A percentile compares a stretch with the other conserved stretches of the same genome.
Evolutionary conservation across 371 early-diverging fungal species (phyloP).

Genomic region (Syncephalis plumigaleata): DNA sequence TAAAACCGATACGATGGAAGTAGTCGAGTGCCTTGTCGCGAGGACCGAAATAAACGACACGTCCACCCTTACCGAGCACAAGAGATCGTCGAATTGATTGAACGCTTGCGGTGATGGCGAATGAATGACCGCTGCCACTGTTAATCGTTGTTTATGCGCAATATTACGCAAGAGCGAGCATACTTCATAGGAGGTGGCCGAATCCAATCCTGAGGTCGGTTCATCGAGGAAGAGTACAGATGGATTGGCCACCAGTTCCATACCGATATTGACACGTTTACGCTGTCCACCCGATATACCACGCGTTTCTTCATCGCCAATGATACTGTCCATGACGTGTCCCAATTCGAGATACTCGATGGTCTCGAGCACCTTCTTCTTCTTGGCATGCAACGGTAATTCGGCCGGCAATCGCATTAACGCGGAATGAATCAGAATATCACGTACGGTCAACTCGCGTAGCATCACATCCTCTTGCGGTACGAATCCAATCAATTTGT

Average conservation of each 20-base stretch:
- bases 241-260: slow-evolving; percentile 72
- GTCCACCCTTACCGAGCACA: slow-evolving; percentile 47
- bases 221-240: slow-evolving; percentile 87
- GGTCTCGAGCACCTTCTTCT: slow-evolving; percentile 35
- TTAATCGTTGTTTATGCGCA: slow-evolving; percentile 32
- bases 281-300: slow-evolving; percentile 79
- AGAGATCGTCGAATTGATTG: slow-evolving; percentile 39
- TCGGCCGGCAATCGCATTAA: slow-evolving; percentile 38
- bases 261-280: slow-evolving; percentile 69
- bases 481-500: slow-evolving; percentile 44
- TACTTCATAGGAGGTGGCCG: slow-evolving; percentile 45
- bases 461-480: slow-evolving; percentile 55
- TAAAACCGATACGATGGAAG: slow-evolving; percentile 33
- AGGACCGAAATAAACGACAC: slow-evolving; percentile 40
- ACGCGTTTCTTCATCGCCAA: slow-evolving; percentile 43
- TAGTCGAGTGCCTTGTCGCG: slow-evolving; percentile 19
- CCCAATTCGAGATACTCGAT: slow-evolving; percentile 40
- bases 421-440: slow-evolving; percentile 40
- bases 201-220: slow-evolving; percentile 59
- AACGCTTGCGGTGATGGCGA: slow-evolving; percentile 50
- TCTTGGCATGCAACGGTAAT: slow-evolving; percentile 20
- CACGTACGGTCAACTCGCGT: slow-evolving; percentile 32
- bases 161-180: slow-evolving; percentile 32
- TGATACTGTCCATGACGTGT: slow-evolving; percentile 34
- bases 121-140: slow-evolving; percentile 55